Conservation (phyloP, 192 early-diverging fungal genomes). For the Linnemannia schmuckeri region DNA sequence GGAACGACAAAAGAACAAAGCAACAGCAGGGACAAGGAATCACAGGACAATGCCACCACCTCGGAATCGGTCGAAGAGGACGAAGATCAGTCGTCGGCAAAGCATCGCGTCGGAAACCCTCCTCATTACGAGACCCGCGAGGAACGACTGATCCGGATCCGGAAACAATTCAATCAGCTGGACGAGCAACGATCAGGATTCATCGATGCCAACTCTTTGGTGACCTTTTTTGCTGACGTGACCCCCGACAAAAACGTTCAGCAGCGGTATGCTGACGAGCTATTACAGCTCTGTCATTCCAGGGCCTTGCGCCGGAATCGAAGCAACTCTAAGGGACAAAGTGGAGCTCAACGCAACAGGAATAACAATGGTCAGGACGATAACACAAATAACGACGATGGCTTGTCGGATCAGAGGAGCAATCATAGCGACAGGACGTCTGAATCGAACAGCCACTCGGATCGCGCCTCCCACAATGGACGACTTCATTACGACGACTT, state of each 20-base stretch:
- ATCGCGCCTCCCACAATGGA: constrained; percentile 30
- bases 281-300: constrained; percentile 52
- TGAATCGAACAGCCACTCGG: background rate
- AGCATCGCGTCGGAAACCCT: constrained; percentile 25
- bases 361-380: background rate
- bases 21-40: background rate
- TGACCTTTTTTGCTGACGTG: constrained; percentile 42
- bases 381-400: background rate
- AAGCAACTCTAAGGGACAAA: background rate
- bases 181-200: constrained; percentile 28
- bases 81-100: background rate
- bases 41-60: background rate
- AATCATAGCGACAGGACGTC: background rate
- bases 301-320: constrained; percentile 19
- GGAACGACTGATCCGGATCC: constrained; percentile 50
- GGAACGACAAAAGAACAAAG: constrained; percentile 6
- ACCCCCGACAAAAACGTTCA: constrained; percentile 49
- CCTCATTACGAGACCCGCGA: constrained; percentile 50
- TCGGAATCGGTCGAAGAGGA: background rate
- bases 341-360: background rate
- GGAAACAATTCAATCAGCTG: constrained; percentile 48
- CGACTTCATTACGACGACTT: constrained; percentile 68
- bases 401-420: constrained; percentile 2
- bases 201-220: constrained; percentile 41
- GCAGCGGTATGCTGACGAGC: constrained; percentile 44